Conservation (phyloP, 441 rosid species). For the Euphorbia schlechtendalii region DNA sequence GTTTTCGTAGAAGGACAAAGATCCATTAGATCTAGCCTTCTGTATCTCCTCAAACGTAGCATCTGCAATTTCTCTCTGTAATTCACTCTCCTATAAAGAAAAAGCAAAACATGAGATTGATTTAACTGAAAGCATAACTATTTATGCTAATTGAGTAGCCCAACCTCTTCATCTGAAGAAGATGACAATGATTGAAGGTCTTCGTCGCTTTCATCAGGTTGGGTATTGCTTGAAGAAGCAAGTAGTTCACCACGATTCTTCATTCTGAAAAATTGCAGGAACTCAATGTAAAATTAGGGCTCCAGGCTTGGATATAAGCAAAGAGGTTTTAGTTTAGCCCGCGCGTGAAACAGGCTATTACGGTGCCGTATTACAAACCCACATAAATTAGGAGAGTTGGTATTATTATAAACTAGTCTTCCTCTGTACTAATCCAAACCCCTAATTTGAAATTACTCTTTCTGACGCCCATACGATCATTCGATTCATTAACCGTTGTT, state of each 20-base stretch:
- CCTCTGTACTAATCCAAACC: not conserved
- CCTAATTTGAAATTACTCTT: not conserved
- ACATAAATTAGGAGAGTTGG: too few relatives aligned
- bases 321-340: too few relatives aligned
- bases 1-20: constrained; percentile 34
- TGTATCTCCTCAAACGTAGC: constrained; percentile 77
- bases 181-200: constrained; percentile 16
- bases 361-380: too few relatives aligned
- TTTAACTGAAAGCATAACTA: not conserved
- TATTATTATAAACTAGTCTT: too few relatives aligned
- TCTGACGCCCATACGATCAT: not conserved
- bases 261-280: not conserved
- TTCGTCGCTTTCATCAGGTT: constrained; percentile 21
- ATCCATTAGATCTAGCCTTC: constrained; percentile 62
- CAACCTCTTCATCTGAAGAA: constrained; percentile 21
- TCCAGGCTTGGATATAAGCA: too few relatives aligned
- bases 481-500: not conserved
- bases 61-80: constrained; percentile 56
- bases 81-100: constrained; percentile 37
- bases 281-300: not conserved
- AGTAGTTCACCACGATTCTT: not conserved
- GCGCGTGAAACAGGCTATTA: too few relatives aligned
- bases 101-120: not conserved
- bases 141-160: not conserved
- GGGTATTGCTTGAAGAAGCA: constrained; percentile 21